phyloP scores from a whole-genome alignment of 2,329 filamentous ascomycete genomes.

The Fusarium albosuccineum region DNA sequence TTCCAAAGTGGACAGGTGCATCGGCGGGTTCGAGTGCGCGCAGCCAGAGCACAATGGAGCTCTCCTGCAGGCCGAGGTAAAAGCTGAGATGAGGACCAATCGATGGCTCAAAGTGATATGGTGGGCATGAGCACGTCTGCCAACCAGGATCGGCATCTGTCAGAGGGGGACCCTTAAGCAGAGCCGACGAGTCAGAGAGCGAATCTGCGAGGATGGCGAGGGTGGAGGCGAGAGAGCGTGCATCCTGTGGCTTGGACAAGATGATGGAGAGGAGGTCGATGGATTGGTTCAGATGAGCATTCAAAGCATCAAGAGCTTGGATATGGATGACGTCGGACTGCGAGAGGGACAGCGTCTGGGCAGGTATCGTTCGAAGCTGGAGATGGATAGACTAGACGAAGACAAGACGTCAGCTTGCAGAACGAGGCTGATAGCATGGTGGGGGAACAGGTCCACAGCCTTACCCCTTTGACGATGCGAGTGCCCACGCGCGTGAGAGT shows the following conservation, averaged over 20 bases:
- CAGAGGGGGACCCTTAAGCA: slow-evolving; percentile 68
- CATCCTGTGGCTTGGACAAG: slow-evolving; percentile 71
- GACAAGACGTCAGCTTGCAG: slow-evolving; percentile 15
- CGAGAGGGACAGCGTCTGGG: slow-evolving; percentile 63
- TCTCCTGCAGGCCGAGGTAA: slow-evolving; percentile 77
- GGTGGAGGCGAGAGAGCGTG: slow-evolving; percentile 67
- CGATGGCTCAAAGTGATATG: slow-evolving; percentile 58
- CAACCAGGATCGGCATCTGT: slow-evolving; percentile 57
- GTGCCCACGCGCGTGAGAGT: slow-evolving; percentile 91
- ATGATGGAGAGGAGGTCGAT: slow-evolving; percentile 87
- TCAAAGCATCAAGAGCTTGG: slow-evolving; percentile 76
- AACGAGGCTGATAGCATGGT: slow-evolving; percentile 14
- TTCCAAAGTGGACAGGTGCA: slow-evolving; percentile 71
- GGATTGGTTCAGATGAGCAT: slow-evolving; percentile 83
- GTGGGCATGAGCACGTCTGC: slow-evolving; percentile 59
- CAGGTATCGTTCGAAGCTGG: slow-evolving; percentile 76
- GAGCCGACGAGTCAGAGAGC: slow-evolving; percentile 63
- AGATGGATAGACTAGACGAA: slow-evolving; percentile 77
- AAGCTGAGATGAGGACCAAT: slow-evolving; percentile 77
- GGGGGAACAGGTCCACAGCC: slow-evolving; percentile 49
- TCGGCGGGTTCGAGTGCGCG: slow-evolving; percentile 77
- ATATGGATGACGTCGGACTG: slow-evolving; percentile 68
- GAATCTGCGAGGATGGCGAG: slow-evolving; percentile 68
- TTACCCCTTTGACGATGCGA: slow-evolving; percentile 89
- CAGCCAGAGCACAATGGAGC: slow-evolving; percentile 76